A percentile compares a stretch with the other conserved stretches of the same genome.
Conservation (phyloP, 106 monocot species). For the Agapanthus africanus region DNA sequence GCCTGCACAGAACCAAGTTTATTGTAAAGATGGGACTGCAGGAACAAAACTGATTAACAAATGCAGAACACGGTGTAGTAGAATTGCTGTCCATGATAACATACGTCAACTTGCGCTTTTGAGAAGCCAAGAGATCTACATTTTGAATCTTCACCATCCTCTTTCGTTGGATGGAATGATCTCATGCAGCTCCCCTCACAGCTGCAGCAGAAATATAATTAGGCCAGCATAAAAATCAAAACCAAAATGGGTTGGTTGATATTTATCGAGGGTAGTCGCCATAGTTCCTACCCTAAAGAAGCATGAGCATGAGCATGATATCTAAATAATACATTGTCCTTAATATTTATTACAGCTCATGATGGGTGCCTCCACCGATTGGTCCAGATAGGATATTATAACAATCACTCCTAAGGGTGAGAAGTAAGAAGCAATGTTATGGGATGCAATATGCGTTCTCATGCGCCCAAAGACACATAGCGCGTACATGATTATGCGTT, state of each 20-base stretch:
- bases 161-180: slow-evolving; percentile 57
- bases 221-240: neutral
- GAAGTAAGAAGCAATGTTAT: neutral
- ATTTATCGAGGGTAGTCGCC: neutral
- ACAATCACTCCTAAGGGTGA: neutral
- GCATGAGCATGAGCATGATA: neutral
- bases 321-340: neutral
- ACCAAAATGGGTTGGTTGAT: neutral
- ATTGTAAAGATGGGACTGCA: neutral
- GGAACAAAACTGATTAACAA: neutral
- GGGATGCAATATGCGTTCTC: too few relatives aligned
- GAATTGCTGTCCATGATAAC: neutral
- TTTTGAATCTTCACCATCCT: slow-evolving; percentile 27
- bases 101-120: slow-evolving; percentile 42
- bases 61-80: neutral
- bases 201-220: slow-evolving; percentile 20
- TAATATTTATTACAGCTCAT: neutral
- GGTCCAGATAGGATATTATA: neutral
- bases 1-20: slow-evolving; percentile 26
- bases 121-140: slow-evolving; percentile 57
- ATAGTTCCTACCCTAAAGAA: neutral
- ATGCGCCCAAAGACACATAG: too few relatives aligned
- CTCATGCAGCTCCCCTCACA: slow-evolving; percentile 64
- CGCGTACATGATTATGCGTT: too few relatives aligned
- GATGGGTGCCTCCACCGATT: neutral